Evolutionary conservation across 441 rosid genomes (phyloP).

Genomic region (Arabidopsis lyrata): DNA sequence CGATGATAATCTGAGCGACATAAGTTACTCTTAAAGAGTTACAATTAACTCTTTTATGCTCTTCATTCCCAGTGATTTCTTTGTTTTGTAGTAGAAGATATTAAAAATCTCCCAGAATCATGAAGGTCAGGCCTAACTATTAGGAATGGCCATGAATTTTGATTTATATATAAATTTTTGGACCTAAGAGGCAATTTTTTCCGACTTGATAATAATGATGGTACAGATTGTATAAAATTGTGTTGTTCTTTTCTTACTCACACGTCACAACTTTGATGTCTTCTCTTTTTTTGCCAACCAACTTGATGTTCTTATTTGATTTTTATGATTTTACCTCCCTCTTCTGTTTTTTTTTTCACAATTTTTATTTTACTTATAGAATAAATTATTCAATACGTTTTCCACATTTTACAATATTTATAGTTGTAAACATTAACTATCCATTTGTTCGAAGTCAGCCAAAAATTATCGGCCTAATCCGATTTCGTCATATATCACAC

Average conservation of each 20-base stretch:
- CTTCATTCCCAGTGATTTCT: neutral
- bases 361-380: neutral
- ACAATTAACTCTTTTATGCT: neutral
- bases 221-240: neutral
- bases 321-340: neutral
- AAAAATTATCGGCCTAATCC: neutral
- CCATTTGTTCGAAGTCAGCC: neutral
- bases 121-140: neutral
- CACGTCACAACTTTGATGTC: neutral
- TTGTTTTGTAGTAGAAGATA: neutral
- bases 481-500: neutral
- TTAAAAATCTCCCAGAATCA: neutral
- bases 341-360: neutral
- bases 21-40: constrained; percentile 20
- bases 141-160: constrained; percentile 14
- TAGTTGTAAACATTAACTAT: neutral
- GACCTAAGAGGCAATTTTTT: constrained; percentile 1
- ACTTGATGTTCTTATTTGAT: neutral
- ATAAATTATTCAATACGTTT: neutral
- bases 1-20: constrained; percentile 49
- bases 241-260: neutral
- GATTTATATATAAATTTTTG: neutral
- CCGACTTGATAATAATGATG: constrained; percentile 9
- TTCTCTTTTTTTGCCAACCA: neutral
- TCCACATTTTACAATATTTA: constrained; percentile 9